phyloP scores from a whole-genome alignment of 257 asterid genomes.

The Penstemon eatonii region DNA sequence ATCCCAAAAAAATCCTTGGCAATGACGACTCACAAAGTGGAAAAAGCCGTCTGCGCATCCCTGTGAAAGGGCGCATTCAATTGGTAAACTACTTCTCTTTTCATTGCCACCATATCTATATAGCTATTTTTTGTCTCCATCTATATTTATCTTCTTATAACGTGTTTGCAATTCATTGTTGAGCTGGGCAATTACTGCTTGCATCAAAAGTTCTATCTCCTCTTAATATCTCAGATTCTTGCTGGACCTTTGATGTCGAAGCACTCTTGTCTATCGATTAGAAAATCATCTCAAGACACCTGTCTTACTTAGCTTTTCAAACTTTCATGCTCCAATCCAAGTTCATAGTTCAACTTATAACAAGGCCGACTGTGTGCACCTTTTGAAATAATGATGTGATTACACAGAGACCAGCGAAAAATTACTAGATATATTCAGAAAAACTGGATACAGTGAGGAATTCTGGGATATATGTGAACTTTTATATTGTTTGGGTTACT shows the following conservation, averaged over 20 bases:
- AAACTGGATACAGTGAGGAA: not conserved
- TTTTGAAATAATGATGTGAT: not conserved
- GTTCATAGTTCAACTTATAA: not conserved
- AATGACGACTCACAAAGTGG: conserved; percentile 37
- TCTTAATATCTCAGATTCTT: not conserved
- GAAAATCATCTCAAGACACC: not conserved
- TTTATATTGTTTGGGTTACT: not conserved
- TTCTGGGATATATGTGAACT: not conserved
- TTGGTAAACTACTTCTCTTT: conserved; percentile 47
- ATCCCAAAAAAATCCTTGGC: conserved; percentile 34
- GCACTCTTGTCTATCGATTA: not conserved
- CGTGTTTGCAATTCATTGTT: not conserved
- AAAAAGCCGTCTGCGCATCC: conserved; percentile 61
- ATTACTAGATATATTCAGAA: not conserved
- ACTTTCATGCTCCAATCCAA: not conserved
- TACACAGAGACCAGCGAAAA: not conserved
- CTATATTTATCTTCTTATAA: not conserved
- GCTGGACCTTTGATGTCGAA: conserved; percentile 14
- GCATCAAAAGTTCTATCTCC: not conserved
- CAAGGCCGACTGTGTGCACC: no score
- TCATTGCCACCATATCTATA: not conserved
- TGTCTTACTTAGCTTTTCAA: not conserved
- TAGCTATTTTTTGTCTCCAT: no score
- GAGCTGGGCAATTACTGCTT: conserved; percentile 11
- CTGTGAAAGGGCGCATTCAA: conserved; percentile 80